Conservation (phyloP, 441 rosid species). For the Flueggea neowawraea region DNA sequence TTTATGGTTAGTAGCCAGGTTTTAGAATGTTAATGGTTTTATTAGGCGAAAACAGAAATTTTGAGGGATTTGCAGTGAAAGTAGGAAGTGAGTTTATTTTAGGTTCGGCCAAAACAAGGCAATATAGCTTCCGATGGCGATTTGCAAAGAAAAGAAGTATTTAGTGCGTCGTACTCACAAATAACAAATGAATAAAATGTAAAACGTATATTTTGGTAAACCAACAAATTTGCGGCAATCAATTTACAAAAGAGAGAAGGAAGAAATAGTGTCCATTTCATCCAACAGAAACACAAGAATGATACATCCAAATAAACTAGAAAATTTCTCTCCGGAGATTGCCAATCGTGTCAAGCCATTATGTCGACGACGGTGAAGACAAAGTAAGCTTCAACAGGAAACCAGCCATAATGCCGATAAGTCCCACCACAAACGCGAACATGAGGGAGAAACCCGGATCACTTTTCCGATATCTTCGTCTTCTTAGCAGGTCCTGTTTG, state of each 20-base stretch:
- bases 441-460: conserved; percentile 65
- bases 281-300: conserved; percentile 16
- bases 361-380: conserved; percentile 41
- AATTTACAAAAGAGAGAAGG: conserved; percentile 27
- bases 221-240: conserved; percentile 18
- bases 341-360: conserved; percentile 5
- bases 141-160: background rate
- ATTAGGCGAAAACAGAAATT: no score
- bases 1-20: no score
- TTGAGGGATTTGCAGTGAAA: no score
- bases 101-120: no score
- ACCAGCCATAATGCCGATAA: conserved; percentile 76
- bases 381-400: conserved; percentile 64
- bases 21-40: no score
- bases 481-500: conserved; percentile 67
- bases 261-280: conserved; percentile 19
- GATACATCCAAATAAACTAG: conserved; percentile 23
- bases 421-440: conserved; percentile 78
- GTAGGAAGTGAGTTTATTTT: no score
- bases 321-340: conserved; percentile 6
- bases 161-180: conserved; percentile 7
- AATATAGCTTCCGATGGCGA: background rate
- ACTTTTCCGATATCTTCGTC: conserved; percentile 53
- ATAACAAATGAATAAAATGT: conserved; percentile 24
- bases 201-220: conserved; percentile 18